Base-by-base conservation (phyloP, 2,329 filamentous ascomycete species). In the Ophiostoma perfectum region DNA sequence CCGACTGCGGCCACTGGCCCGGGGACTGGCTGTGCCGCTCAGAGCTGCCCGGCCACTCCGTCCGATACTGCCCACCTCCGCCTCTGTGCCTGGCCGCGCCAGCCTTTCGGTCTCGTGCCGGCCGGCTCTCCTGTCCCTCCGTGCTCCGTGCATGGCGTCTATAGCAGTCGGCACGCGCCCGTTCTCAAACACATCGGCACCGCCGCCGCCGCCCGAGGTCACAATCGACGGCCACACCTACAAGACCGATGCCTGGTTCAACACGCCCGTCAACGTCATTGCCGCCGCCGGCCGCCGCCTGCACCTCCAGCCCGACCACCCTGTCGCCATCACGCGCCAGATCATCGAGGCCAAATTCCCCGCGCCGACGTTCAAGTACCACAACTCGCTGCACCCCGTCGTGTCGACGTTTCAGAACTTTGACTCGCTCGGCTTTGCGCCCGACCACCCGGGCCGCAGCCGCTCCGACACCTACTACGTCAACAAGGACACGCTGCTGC, bases 401-500 rank as follows among this genome's bases (percentile, higher is more conserved):
- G 95, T 98, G 38, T 88, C 90, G 45, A 90, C 92, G 2, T 79
- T 83, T 11, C 90, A 97, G 76, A 99, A 99, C 78, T 99, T 99
- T 76, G 95, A 99, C 79, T 95, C 93, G n/a, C 82, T 99, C 7
- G 93, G 93, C 62, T 98, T 99, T 76, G 90, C 93, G 0, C 75
- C 83, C 6, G 90, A 97, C 77, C 95, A 99, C 75, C 91, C 93
- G 4, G 95, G 95, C 70, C 89, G 95, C 66, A 91, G 87, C 72
- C 87, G 87, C 73, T 94, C 91, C 14, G 95, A 99, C 79, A 98
- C 95, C 0, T 99, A 98, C 82, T 99, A 99, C 78, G 80, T 99
- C 75, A 97, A 97, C 79, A 82, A 88, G 72, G 80, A 86, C 66
- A 96, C 91, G 0, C 88, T 99, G 1, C 81, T 99, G 58, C 86